Evolutionary conservation across 176 grass and related monocot species (phyloP).

Genomic region (Zizania latifolia): DNA sequence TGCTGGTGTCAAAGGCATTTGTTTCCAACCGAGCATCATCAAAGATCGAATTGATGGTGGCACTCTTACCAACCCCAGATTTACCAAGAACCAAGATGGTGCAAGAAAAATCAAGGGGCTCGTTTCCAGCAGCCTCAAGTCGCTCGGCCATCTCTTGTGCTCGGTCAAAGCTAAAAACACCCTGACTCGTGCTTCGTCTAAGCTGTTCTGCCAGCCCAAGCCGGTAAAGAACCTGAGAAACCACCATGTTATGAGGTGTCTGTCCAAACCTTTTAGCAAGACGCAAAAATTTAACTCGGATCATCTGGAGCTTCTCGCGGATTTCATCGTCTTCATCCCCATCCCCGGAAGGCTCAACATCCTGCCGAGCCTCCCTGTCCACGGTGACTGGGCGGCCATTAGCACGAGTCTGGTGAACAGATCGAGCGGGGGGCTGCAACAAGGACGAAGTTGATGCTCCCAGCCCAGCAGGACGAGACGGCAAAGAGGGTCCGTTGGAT

Average conservation of each 20-base stretch:
- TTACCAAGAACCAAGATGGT: conserved; percentile 94
- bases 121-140: conserved; percentile 59
- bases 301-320: conserved; percentile 88
- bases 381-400: conserved; percentile 32
- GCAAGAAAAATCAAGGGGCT: conserved; percentile 76
- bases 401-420: conserved; percentile 45
- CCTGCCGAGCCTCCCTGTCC: conserved; percentile 37
- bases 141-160: conserved; percentile 79
- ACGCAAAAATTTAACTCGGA: conserved; percentile 83
- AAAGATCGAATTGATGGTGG: conserved; percentile 90
- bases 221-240: conserved; percentile 92
- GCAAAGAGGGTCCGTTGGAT: conserved; percentile 26
- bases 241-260: conserved; percentile 82
- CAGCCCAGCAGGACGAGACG: conserved; percentile 67
- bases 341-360: conserved; percentile 41
- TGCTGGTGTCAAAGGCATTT: conserved; percentile 77
- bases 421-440: conserved; percentile 41
- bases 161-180: conserved; percentile 58
- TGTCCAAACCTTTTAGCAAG: conserved; percentile 82
- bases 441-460: conserved; percentile 62
- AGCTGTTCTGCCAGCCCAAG: conserved; percentile 94
- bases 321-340: conserved; percentile 78
- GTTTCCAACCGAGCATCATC: conserved; percentile 56
- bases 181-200: conserved; percentile 53
- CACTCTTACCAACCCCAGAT: conserved; percentile 91